Percentiles rank a stretch among this genome's conserved stretches.
Conservation (phyloP, 2,329 filamentous ascomycete species). For the Stylonectria norvegica region DNA sequence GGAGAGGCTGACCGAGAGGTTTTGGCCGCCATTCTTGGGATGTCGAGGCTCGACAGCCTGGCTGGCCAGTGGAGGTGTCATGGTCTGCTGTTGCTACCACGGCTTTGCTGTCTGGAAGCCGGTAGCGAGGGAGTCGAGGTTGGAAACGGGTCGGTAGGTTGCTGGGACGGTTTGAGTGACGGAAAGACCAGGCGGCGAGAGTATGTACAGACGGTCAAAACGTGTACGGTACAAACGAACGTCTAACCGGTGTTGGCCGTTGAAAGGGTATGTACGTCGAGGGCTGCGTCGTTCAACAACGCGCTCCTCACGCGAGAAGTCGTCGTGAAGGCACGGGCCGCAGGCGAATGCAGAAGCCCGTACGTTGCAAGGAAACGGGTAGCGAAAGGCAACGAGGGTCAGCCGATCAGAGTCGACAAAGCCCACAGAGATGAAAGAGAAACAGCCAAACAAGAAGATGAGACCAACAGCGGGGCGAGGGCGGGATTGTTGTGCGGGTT, state of each 20-base stretch:
- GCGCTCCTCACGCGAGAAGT: not conserved
- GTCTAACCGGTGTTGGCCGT: too few relatives aligned
- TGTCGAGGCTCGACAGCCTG: conserved; percentile 38
- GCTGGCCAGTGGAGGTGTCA: conserved; percentile 38
- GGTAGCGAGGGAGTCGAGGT: not conserved
- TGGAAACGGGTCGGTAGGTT: not conserved
- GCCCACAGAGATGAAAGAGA: too few relatives aligned
- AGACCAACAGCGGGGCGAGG: too few relatives aligned
- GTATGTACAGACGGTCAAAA: not conserved
- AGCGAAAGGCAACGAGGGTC: too few relatives aligned
- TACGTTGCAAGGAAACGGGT: too few relatives aligned
- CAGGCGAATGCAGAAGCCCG: not conserved
- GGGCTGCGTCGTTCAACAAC: not conserved
- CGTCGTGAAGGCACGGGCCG: not conserved
- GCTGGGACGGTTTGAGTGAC: not conserved
- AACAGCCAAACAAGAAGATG: too few relatives aligned
- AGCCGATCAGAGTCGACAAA: too few relatives aligned
- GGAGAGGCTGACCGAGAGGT: conserved; percentile 47
- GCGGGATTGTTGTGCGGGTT: too few relatives aligned
- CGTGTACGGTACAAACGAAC: too few relatives aligned
- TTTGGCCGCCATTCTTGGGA: conserved; percentile 34
- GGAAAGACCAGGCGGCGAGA: conserved; percentile 3
- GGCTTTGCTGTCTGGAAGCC: not conserved
- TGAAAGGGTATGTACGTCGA: too few relatives aligned
- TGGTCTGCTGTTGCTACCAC: conserved; percentile 19